Evolutionary conservation across 1,284 basidiomycete species (phyloP).

Genomic region (Irpex sp.): DNA sequence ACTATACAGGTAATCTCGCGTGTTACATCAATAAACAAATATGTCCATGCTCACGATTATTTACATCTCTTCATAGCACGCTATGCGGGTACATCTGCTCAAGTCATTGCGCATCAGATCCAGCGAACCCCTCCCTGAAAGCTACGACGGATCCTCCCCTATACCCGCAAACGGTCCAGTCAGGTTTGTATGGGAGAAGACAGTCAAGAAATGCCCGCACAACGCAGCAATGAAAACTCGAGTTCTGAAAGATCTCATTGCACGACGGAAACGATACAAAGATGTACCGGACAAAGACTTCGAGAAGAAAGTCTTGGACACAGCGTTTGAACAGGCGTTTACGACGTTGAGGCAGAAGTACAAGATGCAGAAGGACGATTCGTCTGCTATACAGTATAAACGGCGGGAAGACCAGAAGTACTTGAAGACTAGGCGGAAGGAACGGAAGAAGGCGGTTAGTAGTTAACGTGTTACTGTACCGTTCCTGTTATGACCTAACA

Average conservation of each 20-base stretch:
- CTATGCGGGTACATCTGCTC: slow-evolving; percentile 59
- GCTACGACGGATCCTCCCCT: slow-evolving; percentile 46
- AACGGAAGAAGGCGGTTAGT: slow-evolving; percentile 57
- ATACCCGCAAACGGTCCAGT: slow-evolving; percentile 44
- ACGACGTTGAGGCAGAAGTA: slow-evolving; percentile 63
- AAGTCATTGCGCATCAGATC: slow-evolving; percentile 49
- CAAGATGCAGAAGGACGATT: slow-evolving; percentile 48
- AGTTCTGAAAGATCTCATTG: slow-evolving; percentile 51
- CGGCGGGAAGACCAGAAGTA: slow-evolving; percentile 55
- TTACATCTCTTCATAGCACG: slow-evolving; percentile 39
- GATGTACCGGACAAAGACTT: slow-evolving; percentile 64
- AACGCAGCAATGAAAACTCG: slow-evolving; percentile 65
- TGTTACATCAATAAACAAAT: not conserved
- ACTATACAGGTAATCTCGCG: slow-evolving; percentile 54
- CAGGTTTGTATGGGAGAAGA: slow-evolving; percentile 74
- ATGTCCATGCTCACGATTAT: not conserved
- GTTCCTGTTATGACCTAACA: not conserved
- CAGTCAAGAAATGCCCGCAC: slow-evolving; percentile 62
- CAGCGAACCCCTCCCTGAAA: slow-evolving; percentile 55
- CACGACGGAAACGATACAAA: slow-evolving; percentile 44
- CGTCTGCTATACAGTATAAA: slow-evolving; percentile 36
- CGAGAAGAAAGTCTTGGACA: slow-evolving; percentile 50
- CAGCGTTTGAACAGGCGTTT: slow-evolving; percentile 64
- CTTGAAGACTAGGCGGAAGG: slow-evolving; percentile 48
- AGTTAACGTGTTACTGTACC: not conserved